A percentile compares a stretch with the other conserved stretches of the same genome.
Conservation (phyloP, 306 rosid species). For the Potentilla sterilis region DNA sequence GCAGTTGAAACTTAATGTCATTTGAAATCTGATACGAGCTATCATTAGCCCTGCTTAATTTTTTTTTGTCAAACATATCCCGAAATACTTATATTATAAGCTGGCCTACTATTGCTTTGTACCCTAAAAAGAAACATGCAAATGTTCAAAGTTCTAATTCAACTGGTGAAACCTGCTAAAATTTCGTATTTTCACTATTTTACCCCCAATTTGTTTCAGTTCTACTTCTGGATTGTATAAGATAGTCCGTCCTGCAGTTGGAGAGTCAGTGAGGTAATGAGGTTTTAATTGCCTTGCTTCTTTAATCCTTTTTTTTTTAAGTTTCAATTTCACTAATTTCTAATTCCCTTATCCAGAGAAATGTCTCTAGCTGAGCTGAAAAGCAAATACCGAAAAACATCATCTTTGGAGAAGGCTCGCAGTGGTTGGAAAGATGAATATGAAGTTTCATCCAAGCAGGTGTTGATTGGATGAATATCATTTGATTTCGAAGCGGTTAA, state of each 20-base stretch:
- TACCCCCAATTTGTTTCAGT: constrained; percentile 47
- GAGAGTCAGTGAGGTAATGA: constrained; percentile 84
- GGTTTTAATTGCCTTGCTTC: constrained; percentile 18
- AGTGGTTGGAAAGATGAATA: constrained; percentile 94
- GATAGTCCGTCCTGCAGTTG: constrained; percentile 94
- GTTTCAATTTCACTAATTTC: constrained; percentile 16
- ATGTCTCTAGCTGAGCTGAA: constrained; percentile 85
- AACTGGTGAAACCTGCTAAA: background rate
- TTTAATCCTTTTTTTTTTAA: background rate
- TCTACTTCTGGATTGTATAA: constrained; percentile 75
- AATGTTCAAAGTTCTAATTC: background rate
- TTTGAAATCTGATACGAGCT: background rate
- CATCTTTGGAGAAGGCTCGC: constrained; percentile 80
- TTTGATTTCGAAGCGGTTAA: constrained; percentile 1
- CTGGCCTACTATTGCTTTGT: background rate
- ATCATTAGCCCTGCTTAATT: background rate
- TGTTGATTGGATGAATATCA: constrained; percentile 31
- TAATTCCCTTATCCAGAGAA: constrained; percentile 52
- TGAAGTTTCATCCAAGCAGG: constrained; percentile 94
- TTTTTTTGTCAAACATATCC: background rate
- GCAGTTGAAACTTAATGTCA: background rate
- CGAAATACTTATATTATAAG: background rate
- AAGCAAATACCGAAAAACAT: constrained; percentile 74
- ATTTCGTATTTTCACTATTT: constrained; percentile 22
- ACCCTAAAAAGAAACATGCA: background rate